These are phyloP conservation scores for Blepharisma japonicum DNA, from an alignment of 73 alveolate species.

Conservation along the genomic window DNA sequence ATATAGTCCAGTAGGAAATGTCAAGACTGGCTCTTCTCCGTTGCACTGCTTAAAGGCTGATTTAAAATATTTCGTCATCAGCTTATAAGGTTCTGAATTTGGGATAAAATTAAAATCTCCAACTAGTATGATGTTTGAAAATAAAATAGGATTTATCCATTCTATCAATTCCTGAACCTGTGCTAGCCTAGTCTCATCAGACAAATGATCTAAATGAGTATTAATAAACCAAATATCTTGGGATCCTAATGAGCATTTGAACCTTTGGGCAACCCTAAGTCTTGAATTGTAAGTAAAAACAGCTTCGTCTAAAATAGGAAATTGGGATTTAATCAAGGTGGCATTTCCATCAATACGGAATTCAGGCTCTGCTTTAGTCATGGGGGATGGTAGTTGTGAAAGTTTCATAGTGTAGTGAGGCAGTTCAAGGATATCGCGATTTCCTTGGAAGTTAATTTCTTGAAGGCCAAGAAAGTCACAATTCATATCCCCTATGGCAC, in stretches of 20 bases:
- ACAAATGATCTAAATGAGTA: slow-evolving; percentile 68
- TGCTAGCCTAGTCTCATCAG: slow-evolving; percentile 47
- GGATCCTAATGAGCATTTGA: slow-evolving; percentile 37
- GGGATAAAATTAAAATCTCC: slow-evolving; percentile 73
- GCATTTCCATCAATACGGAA: slow-evolving; percentile 66
- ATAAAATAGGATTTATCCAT: slow-evolving; percentile 34
- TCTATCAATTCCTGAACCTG: slow-evolving; percentile 37
- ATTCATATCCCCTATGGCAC: not conserved
- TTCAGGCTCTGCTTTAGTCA: slow-evolving; percentile 52
- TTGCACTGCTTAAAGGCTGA: slow-evolving; percentile 46
- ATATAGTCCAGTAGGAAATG: slow-evolving; percentile 76
- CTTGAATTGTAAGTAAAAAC: not conserved
- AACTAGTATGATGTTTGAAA: slow-evolving; percentile 40
- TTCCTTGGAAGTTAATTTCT: slow-evolving; percentile 4
- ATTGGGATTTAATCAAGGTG: slow-evolving; percentile 32
- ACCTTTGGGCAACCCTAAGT: slow-evolving; percentile 42
- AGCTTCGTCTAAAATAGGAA: slow-evolving; percentile 2
- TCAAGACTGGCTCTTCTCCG: slow-evolving; percentile 65
- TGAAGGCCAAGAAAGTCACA: slow-evolving; percentile 18
- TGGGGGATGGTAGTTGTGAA: not conserved
- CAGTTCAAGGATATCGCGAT: not conserved
- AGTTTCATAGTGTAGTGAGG: not conserved
- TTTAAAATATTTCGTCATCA: slow-evolving; percentile 41
- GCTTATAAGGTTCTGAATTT: slow-evolving; percentile 43
- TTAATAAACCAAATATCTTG: slow-evolving; percentile 39